Evolutionary conservation across 306 rosid genomes (phyloP).

Genomic region (Sindora glabra): DNA sequence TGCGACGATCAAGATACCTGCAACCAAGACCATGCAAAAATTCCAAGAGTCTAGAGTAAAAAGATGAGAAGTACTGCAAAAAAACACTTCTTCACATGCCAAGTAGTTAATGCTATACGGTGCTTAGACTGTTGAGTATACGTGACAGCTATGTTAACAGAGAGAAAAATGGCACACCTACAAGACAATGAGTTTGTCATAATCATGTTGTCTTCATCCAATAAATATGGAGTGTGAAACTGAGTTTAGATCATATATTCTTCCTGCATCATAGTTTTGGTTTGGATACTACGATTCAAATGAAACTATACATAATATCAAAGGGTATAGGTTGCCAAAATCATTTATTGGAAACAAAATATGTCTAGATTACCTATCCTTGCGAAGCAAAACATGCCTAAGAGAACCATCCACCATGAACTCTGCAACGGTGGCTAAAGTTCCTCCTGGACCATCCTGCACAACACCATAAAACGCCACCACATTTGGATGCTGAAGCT

Average conservation of each 20-base stretch:
- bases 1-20: slow-evolving; percentile 87
- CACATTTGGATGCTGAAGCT: slow-evolving; percentile 94
- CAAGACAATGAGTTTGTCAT: background rate
- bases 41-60: background rate
- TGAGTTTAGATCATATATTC: background rate
- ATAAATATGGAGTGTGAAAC: background rate
- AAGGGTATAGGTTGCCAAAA: background rate
- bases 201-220: background rate
- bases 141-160: background rate
- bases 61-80: background rate
- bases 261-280: background rate
- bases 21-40: slow-evolving; percentile 18
- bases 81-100: background rate
- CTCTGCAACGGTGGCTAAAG: slow-evolving; percentile 79
- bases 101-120: background rate
- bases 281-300: background rate
- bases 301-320: background rate
- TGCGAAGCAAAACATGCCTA: slow-evolving; percentile 78
- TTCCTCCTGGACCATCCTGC: slow-evolving; percentile 86
- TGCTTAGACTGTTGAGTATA: background rate
- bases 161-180: background rate
- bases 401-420: slow-evolving; percentile 91
- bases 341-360: slow-evolving; percentile 5
- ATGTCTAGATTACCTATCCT: slow-evolving; percentile 59
- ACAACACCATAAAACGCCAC: slow-evolving; percentile 91